A percentile compares a stretch with the other conserved stretches of the same genome.
Conservation (phyloP, 345 rosid genomes). For the Gossypium arboreum region DNA sequence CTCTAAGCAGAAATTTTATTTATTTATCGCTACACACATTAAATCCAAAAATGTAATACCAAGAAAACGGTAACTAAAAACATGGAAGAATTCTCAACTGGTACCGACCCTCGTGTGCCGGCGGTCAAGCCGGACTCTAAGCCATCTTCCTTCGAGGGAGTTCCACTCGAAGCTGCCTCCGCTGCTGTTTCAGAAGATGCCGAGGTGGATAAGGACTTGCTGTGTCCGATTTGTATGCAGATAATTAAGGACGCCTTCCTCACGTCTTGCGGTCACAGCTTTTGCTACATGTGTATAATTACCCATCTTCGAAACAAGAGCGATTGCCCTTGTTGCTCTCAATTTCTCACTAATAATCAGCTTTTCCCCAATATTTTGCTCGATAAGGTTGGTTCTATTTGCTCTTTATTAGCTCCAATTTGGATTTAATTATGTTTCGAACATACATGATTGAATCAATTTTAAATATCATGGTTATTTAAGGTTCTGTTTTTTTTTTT, state of each 20-base stretch:
- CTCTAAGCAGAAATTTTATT: too few relatives aligned
- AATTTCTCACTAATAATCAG: constrained; percentile 67
- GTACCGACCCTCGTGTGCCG: constrained; percentile 56
- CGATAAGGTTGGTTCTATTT: constrained; percentile 55
- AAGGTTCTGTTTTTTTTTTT: neutral
- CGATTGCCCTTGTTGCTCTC: constrained; percentile 94
- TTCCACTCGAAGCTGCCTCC: constrained; percentile 21
- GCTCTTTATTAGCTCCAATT: constrained; percentile 10
- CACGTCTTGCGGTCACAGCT: constrained; percentile 96
- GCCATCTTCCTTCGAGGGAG: constrained; percentile 20
- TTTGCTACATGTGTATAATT: constrained; percentile 93
- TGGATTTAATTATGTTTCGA: neutral
- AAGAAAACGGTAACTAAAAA: neutral
- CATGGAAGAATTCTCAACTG: constrained; percentile 33
- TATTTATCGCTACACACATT: neutral
- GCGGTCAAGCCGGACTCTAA: constrained; percentile 49
- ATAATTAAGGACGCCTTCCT: constrained; percentile 90
- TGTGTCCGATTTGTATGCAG: constrained; percentile 98
- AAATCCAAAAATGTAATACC: neutral
- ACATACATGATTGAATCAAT: neutral
- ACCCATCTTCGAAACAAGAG: constrained; percentile 90
- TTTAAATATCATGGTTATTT: neutral
- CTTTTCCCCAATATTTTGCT: constrained; percentile 87
- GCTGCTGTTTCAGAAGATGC: constrained; percentile 18
- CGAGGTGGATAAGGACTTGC: constrained; percentile 70